These are phyloP conservation scores for Fusarium albosuccineum DNA, from an alignment of 2,329 filamentous ascomycete species.

Conservation along the genomic window DNA sequence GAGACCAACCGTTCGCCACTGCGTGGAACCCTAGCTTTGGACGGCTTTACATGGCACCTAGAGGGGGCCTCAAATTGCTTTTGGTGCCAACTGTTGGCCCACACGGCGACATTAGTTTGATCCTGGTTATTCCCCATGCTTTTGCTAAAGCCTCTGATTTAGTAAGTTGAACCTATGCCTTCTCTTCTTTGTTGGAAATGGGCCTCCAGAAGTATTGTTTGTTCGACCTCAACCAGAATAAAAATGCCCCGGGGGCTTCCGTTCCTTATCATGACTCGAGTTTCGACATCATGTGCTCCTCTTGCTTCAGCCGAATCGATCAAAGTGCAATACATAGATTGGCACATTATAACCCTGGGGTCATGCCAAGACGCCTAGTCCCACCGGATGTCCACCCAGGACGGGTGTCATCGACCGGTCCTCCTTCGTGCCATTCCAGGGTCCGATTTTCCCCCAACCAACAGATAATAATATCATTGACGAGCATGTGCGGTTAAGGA, in stretches of 20 bases:
- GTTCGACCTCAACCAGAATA: not conserved
- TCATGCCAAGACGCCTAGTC: slow-evolving; percentile 10
- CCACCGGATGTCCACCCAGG: slow-evolving; percentile 7
- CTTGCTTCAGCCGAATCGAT: slow-evolving; percentile 10
- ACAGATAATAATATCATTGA: slow-evolving; percentile 14
- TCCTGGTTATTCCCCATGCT: slow-evolving; percentile 1
- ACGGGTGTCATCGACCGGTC: slow-evolving; percentile 11
- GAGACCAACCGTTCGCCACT: slow-evolving; percentile 37
- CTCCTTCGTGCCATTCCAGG: slow-evolving; percentile 11
- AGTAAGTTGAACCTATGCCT: not conserved
- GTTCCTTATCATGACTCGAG: not conserved
- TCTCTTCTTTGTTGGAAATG: not conserved
- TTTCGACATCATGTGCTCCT: not conserved
- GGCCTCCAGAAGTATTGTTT: too few relatives aligned
- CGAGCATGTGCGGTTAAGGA: slow-evolving; percentile 14
- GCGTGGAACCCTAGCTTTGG: slow-evolving; percentile 33
- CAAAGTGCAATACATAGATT: slow-evolving; percentile 1
- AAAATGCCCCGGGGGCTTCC: not conserved
- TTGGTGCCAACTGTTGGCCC: slow-evolving; percentile 7
- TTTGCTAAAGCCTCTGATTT: not conserved
- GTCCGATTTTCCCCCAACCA: slow-evolving; percentile 25
- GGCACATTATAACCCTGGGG: not conserved
- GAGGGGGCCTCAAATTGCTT: slow-evolving; percentile 1
- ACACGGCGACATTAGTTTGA: slow-evolving; percentile 8
- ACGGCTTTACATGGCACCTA: slow-evolving; percentile 8